Evolutionary conservation across 169 alveolate species (phyloP).

Genomic region (Cryptosporidium sp.): DNA sequence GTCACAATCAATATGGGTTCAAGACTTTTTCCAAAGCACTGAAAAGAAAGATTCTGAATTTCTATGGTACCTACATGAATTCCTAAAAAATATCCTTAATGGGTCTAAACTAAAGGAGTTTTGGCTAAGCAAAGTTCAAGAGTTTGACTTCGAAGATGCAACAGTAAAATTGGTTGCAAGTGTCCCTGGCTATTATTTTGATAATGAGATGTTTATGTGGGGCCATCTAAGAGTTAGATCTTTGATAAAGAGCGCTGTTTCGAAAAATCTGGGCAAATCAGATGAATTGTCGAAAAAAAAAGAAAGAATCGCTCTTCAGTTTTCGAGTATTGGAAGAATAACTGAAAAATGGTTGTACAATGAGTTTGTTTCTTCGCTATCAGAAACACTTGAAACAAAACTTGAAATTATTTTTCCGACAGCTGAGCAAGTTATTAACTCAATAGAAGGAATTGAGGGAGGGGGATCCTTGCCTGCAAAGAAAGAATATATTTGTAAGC

Average conservation of each 20-base stretch:
- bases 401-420: slow-evolving; percentile 43
- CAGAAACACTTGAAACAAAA: background rate
- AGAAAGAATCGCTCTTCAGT: slow-evolving; percentile 18
- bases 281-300: background rate
- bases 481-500: slow-evolving; percentile 34
- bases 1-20: slow-evolving; percentile 64
- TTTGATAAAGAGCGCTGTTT: background rate
- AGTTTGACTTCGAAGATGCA: slow-evolving; percentile 36
- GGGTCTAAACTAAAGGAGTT: background rate
- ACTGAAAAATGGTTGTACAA: slow-evolving; percentile 56
- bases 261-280: background rate
- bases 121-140: slow-evolving; percentile 15
- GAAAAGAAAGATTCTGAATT: slow-evolving; percentile 29
- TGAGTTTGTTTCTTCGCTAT: slow-evolving; percentile 24
- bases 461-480: slow-evolving; percentile 59
- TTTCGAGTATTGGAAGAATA: slow-evolving; percentile 58
- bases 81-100: slow-evolving; percentile 8
- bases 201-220: slow-evolving; percentile 1
- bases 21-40: slow-evolving; percentile 4
- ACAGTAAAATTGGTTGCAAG: slow-evolving; percentile 51
- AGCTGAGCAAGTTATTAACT: slow-evolving; percentile 21
- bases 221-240: slow-evolving; percentile 59
- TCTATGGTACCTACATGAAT: slow-evolving; percentile 2
- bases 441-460: slow-evolving; percentile 45
- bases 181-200: slow-evolving; percentile 54